Conservation (phyloP, 2,329 filamentous ascomycete genomes). For the Lasiodiplodia hormozganensis region DNA sequence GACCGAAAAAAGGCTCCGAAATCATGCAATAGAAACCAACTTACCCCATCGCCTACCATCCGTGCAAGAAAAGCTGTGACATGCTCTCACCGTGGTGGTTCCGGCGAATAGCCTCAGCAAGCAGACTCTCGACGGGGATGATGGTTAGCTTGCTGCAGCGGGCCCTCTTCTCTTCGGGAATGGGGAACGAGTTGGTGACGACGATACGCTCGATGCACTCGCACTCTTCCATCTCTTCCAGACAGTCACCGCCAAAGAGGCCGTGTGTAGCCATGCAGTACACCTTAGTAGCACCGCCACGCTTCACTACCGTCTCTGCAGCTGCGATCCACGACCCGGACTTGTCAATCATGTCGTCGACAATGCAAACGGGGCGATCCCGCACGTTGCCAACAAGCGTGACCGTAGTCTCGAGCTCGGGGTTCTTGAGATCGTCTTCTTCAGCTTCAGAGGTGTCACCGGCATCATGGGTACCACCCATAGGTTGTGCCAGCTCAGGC, state of each 20-base stretch:
- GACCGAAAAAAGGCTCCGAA: not conserved
- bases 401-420: conserved; percentile 89
- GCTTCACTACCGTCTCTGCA: conserved; percentile 94
- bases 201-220: conserved; percentile 93
- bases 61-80: conserved; percentile 56
- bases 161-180: conserved; percentile 74
- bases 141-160: conserved; percentile 84
- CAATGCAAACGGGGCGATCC: conserved; percentile 86
- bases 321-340: conserved; percentile 96
- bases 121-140: conserved; percentile 84
- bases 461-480: conserved; percentile 85
- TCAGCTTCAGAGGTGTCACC: conserved; percentile 88
- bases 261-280: conserved; percentile 98
- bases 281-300: conserved; percentile 87
- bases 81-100: conserved; percentile 96
- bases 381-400: conserved; percentile 96
- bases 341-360: conserved; percentile 99
- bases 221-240: conserved; percentile 89
- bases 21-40: conserved; percentile 14
- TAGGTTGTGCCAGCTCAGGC: conserved; percentile 63
- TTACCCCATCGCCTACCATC: conserved; percentile 31
- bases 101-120: conserved; percentile 90
- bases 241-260: conserved; percentile 86
- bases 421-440: conserved; percentile 83
- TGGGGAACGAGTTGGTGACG: conserved; percentile 97